These are phyloP conservation scores for Xylaria acuta DNA, from an alignment of 495 filamentous ascomycete species.

Conservation along the genomic window DNA sequence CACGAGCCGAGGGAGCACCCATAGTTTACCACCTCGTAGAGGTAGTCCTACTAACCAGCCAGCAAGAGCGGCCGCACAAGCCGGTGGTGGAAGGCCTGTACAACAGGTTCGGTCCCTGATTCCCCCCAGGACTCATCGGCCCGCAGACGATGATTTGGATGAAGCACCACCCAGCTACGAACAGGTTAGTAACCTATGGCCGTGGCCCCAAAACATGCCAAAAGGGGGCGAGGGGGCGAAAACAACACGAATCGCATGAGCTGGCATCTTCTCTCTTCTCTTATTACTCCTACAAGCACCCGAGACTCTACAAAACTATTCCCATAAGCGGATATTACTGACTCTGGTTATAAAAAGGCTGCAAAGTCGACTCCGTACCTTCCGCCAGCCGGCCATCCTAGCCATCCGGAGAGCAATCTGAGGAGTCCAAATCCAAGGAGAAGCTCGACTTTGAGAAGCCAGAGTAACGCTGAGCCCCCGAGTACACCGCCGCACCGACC, in stretches of 20 bases:
- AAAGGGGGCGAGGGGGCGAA: not conserved
- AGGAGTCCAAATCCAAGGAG: constrained; percentile 32
- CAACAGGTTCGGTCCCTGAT: constrained; percentile 55
- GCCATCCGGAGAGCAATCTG: constrained; percentile 55
- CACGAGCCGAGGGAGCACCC: constrained; percentile 23
- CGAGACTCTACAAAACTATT: not conserved
- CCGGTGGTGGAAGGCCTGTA: constrained; percentile 30
- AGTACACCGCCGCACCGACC: constrained; percentile 31
- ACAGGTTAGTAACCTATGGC: constrained; percentile 48
- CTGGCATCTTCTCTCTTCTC: not conserved
- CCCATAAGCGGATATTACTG: not conserved
- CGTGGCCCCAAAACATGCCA: not conserved
- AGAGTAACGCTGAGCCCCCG: constrained; percentile 27
- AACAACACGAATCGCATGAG: not conserved
- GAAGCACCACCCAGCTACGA: constrained; percentile 83
- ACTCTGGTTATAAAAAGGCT: constrained; percentile 43
- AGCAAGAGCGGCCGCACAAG: constrained; percentile 31
- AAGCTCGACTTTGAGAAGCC: constrained; percentile 25
- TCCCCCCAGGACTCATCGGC: constrained; percentile 45
- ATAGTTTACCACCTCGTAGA: constrained; percentile 30
- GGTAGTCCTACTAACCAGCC: constrained; percentile 34
- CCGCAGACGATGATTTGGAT: constrained; percentile 58
- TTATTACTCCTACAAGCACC: not conserved
- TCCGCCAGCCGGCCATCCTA: constrained; percentile 65
- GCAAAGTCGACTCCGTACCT: constrained; percentile 67